These are phyloP conservation scores for Conringia planisiliqua DNA, from an alignment of 345 rosid species.

Conservation along the genomic window DNA sequence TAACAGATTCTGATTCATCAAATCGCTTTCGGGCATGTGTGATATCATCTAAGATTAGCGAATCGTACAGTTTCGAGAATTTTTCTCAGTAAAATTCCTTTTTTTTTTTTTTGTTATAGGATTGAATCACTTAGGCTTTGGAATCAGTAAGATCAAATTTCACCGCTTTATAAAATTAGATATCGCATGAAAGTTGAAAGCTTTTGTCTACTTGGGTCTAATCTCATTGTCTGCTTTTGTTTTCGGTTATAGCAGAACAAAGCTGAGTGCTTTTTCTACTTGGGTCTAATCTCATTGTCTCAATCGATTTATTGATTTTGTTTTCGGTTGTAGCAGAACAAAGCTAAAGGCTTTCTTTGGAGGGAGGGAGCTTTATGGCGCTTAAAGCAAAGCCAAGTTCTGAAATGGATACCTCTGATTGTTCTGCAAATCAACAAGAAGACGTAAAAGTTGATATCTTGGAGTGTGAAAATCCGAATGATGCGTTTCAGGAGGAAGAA, in stretches of 20 bases:
- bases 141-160: slow-evolving; percentile 14
- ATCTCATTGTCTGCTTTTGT: not conserved
- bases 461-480: slow-evolving; percentile 25
- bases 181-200: not conserved
- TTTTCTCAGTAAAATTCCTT: not conserved
- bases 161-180: not conserved
- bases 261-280: slow-evolving; percentile 11
- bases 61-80: slow-evolving; percentile 4
- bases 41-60: not conserved
- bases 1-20: slow-evolving; percentile 6
- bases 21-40: not conserved
- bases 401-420: slow-evolving; percentile 25
- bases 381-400: slow-evolving; percentile 28
- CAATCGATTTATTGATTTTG: not conserved
- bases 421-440: slow-evolving; percentile 5
- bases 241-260: not conserved
- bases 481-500: slow-evolving; percentile 24
- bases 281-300: not conserved
- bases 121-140: not conserved
- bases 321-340: not conserved
- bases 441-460: slow-evolving; percentile 48
- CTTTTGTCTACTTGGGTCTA: not conserved
- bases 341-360: slow-evolving; percentile 2
- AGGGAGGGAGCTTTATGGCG: slow-evolving; percentile 17
- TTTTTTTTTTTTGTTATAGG: not conserved